Evolutionary conservation across 2,329 filamentous ascomycete species (phyloP), one percentile per base, ranked within the genome.

Genomic region (Chaetomium globosum): DNA sequence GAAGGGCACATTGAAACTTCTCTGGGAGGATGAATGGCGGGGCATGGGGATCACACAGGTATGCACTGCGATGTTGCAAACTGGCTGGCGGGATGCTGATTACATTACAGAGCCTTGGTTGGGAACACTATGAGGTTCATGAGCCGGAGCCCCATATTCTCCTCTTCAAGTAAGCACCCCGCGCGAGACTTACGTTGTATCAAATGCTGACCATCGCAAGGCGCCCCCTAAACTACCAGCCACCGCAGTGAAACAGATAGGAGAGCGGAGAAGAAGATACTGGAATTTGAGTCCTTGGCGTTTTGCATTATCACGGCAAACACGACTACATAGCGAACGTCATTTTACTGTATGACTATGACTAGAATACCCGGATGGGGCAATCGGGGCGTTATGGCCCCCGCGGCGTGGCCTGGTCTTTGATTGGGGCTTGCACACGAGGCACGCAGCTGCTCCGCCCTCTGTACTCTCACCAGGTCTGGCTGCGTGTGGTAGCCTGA

Each of bases 51-150:
- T 99, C 76, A 99, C 95, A 71, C 94, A 97, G 88, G 93, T 96
- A 81, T 56, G 83, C 69, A 28, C 5, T 19, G 21, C 8, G 28
- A 28, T 2, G 30, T 10, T 4, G 5, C 12, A 4, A 16, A 21
- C 23, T 26, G n/a, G 21, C 23, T 33, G 13, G 48, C n/a, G 23
- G 4, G 9, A 49, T 49, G 12, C 65, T 68, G 23, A 67, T 33
- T 23, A 36, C 53, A 48, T 26, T 53, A 58, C 76, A 98, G 93
- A 98, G 94, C 82, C 83, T 99, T 74, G 95, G 95, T 65, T 99
- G 95, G 95, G 94, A 98, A 78, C 95, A 99, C 79, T 99, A 99
- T 77, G 95, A 99, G 79, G 95, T 99, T 62, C 95, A 99, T 78
- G 95, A 98, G 79, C 95, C 95, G 52, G 95, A 99, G 81, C 95